phyloP scores from a whole-genome alignment of 257 asterid species.

The Salvia splendens region DNA sequence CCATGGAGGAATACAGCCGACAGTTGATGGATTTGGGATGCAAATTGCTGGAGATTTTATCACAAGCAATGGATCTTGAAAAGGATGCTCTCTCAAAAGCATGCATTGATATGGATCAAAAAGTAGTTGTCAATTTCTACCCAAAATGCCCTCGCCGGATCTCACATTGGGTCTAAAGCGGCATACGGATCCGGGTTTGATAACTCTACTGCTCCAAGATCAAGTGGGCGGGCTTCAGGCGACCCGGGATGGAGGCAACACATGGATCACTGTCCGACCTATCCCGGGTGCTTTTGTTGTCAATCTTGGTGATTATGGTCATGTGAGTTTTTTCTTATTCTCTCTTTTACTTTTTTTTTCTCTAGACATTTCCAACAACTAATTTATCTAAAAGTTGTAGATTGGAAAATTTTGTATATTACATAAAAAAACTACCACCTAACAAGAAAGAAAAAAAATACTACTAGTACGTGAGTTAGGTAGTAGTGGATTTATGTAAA shows the following conservation, averaged over 20 bases:
- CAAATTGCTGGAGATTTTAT: constrained; percentile 57
- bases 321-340: constrained; percentile 45
- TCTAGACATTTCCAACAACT: too few relatives aligned
- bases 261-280: constrained; percentile 91
- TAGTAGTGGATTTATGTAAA: too few relatives aligned
- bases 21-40: constrained; percentile 60
- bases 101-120: constrained; percentile 83
- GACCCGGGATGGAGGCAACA: constrained; percentile 76
- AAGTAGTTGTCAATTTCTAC: constrained; percentile 78
- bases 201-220: constrained; percentile 78
- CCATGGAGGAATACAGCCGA: constrained; percentile 56
- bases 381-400: too few relatives aligned
- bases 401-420: too few relatives aligned
- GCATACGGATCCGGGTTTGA: constrained; percentile 91
- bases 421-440: too few relatives aligned
- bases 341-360: too few relatives aligned
- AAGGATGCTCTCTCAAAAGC: constrained; percentile 68
- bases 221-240: constrained; percentile 92
- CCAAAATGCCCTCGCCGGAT: constrained; percentile 84
- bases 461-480: too few relatives aligned
- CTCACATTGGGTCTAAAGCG: constrained; percentile 76
- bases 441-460: too few relatives aligned
- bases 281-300: constrained; percentile 85
- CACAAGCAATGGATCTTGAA: constrained; percentile 80
- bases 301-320: constrained; percentile 85